Evolutionary conservation across 257 asterid genomes (phyloP), one percentile per base, ranked within the genome.

Genomic region (Striga asiatica): DNA sequence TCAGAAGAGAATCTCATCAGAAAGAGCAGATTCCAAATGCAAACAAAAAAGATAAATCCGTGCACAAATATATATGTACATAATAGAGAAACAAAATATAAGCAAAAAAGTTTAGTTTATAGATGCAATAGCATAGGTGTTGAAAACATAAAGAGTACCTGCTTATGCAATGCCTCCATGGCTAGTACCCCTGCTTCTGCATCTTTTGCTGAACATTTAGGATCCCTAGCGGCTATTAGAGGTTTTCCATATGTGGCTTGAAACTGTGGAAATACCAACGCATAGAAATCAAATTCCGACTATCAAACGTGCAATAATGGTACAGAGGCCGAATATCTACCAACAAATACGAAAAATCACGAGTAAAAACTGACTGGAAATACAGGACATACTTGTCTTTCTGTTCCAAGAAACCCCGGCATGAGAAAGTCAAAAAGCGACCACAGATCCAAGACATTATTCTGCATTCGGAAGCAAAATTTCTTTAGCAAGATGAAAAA

Each of bases 321-420:
- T 54, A 39, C 3, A 39, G 7, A 39, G 3, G 6, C 47, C 45
- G 27, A 27, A 11, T 37, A 17, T 20, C 22, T 19, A 10, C 18
- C 19, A 60, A 39, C 29, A 13, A 28, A 57, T 21, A 31, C 29
- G 54, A 56, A 25, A 62, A 34, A 42, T 22, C 28, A 29, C 54
- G 39, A 5, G 17, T 18, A 23, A 0, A 50, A 55, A 49, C 42
- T 47, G 20, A n/a, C n/a, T 51, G 64, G 65, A 28, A 48, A 60
- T 50, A 50, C 47, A 50, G 29, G 50, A 69, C 86, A 61, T 83
- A 92, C 99, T 69, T 92, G 99, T 88, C 95, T 84, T 68, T 92
- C 99, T 6, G 99, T 92, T 76, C 99, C 99, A 62, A 92, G 99
- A 76, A 92, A 92, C 63, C 99, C 99, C 20, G 99, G 99, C 97